Percentiles rank a stretch among this genome's conserved stretches.
These are phyloP conservation scores for Solanum virginianum DNA, from an alignment of 257 asterid species.

Conservation along the genomic window DNA sequence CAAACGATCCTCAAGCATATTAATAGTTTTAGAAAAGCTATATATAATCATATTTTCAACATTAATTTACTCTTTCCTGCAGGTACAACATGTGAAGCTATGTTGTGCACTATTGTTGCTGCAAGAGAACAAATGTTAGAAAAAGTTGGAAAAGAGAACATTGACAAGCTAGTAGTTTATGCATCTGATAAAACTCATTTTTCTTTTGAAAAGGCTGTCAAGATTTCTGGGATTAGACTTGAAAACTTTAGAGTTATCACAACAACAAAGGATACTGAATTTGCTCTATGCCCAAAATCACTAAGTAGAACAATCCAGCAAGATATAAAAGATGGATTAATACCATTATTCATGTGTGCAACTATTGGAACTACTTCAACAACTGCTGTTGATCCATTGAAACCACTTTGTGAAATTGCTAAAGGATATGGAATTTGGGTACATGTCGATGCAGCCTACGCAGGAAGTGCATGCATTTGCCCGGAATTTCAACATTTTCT, in stretches of 20 bases:
- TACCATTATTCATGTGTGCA: conserved; percentile 52
- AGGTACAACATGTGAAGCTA: neutral
- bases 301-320: conserved; percentile 21
- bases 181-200: conserved; percentile 75
- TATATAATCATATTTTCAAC: no score
- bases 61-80: neutral
- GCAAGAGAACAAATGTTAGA: conserved; percentile 45
- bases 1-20: no score
- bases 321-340: conserved; percentile 34
- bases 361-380: conserved; percentile 72
- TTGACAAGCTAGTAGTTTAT: conserved; percentile 43
- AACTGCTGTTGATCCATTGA: conserved; percentile 49
- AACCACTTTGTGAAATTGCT: conserved; percentile 43
- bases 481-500: conserved; percentile 56
- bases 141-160: conserved; percentile 38
- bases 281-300: conserved; percentile 24
- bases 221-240: conserved; percentile 52
- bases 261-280: conserved; percentile 15
- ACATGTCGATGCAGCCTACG: conserved; percentile 75
- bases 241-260: conserved; percentile 32
- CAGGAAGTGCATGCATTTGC: conserved; percentile 59
- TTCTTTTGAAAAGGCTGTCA: conserved; percentile 54
- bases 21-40: no score
- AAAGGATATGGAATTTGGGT: conserved; percentile 40
- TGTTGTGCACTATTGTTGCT: conserved; percentile 44